Base-by-base conservation (phyloP, 2,329 filamentous ascomycete genomes). In the Conoideocrella luteorostrata region DNA sequence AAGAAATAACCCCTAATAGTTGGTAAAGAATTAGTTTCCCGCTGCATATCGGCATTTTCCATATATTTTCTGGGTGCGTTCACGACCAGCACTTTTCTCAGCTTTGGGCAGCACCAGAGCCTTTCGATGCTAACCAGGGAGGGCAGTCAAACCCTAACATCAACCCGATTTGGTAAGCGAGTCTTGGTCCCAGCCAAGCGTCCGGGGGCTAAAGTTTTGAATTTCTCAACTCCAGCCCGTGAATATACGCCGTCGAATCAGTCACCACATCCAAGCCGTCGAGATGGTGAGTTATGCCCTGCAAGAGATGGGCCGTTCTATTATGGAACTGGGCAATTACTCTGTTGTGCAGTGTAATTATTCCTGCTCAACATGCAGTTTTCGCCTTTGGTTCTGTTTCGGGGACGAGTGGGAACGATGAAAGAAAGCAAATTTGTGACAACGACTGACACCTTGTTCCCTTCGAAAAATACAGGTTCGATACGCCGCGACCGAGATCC, bases 401-500 rank as follows among this genome's bases (percentile, higher is more conserved):
- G 13, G 12, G 28, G 30, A 21, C 24, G n/a, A 28, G 32, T 35
- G 26, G 12, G n/a, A 15, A 30, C 5, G 26, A 35, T 26, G 35
- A 26, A 32, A 20, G 28, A 13, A 36, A 13, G 6, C 7, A 40
- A 13, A 35, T 5, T 17, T 13, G n/a, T n/a, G 11, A 42, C 22
- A n/a, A 45, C 24, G 36, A 48, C 50, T 61, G 56, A 63, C 56
- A 42, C 49, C 48, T 49, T 44, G 47, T 42, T 40, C 26, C 41
- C 45, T 43, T 44, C 44, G 33, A 33, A 30, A 38, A 39, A 37
- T 47, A 39, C 65, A 94, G 89, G 88, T 95, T 80, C 88, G 90
- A 75, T 96, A 96, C 89, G 88, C 88, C 74, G 86, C 86, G 69
- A 87, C 84, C 67, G 80, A 89, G 70, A 91, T 94, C 70, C 78